These are phyloP conservation scores for Colletotrichum filicis DNA, from an alignment of 2,329 filamentous ascomycete genomes.

Conservation along the genomic window DNA sequence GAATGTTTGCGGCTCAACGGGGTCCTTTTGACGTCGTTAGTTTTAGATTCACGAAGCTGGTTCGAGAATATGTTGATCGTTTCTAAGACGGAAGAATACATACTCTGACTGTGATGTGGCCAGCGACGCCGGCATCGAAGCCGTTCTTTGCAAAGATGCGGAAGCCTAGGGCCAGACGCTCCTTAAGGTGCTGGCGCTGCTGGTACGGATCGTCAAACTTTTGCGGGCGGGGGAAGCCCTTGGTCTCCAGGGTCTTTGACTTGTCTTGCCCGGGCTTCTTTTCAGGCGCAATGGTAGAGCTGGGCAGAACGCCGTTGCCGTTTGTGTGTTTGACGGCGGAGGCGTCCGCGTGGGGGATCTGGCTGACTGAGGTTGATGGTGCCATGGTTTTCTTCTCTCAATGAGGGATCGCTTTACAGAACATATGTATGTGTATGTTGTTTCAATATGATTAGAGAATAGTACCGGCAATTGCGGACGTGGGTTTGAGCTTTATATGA, in stretches of 20 bases:
- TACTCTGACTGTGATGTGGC: conserved; percentile 69
- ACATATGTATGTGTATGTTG: neutral
- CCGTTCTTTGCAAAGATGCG: conserved; percentile 68
- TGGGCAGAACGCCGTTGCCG: conserved; percentile 1
- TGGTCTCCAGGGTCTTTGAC: neutral
- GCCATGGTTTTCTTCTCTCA: neutral
- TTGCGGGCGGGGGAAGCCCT: conserved; percentile 7
- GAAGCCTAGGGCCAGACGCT: conserved; percentile 64
- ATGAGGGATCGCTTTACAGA: neutral
- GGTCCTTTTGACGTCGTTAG: conserved; percentile 47
- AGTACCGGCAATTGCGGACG: neutral
- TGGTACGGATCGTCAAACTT: conserved; percentile 44
- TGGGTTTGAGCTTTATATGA: neutral
- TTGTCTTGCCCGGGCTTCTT: neutral
- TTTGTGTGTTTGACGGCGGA: conserved; percentile 10
- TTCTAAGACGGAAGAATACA: conserved; percentile 2
- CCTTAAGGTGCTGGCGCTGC: conserved; percentile 64
- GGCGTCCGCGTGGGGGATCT: conserved; percentile 10
- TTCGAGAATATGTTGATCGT: too few relatives aligned
- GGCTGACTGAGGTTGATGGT: conserved; percentile 8
- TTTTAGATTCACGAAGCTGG: too few relatives aligned
- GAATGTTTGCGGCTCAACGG: conserved; percentile 69
- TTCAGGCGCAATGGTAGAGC: neutral
- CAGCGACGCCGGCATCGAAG: conserved; percentile 72
- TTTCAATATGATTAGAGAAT: neutral